phyloP scores from a whole-genome alignment of 1,284 basidiomycete genomes.

The Malassezia caprae region DNA sequence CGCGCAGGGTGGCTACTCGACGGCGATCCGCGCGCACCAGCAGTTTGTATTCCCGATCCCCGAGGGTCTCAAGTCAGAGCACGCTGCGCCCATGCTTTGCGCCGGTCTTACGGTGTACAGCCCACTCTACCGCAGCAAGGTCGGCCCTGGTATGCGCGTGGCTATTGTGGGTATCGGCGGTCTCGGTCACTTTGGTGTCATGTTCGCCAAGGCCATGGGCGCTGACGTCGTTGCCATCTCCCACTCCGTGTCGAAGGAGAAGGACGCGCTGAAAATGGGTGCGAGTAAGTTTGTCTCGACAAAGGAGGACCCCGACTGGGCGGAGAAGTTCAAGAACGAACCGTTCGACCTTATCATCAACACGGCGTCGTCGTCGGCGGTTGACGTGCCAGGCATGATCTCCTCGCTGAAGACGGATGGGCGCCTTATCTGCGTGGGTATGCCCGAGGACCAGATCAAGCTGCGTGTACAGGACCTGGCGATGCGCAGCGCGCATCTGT shows the following conservation, averaged over 20 bases:
- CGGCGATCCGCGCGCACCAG: conserved; percentile 59
- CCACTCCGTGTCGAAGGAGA: conserved; percentile 57
- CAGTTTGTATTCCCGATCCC: conserved; percentile 65
- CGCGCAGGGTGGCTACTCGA: conserved; percentile 59
- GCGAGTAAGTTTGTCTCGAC: conserved; percentile 51
- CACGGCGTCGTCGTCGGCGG: conserved; percentile 50
- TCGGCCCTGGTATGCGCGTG: conserved; percentile 59
- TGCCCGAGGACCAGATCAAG: conserved; percentile 52
- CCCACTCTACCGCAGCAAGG: conserved; percentile 58
- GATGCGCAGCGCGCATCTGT: conserved; percentile 49
- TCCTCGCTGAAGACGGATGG: conserved; percentile 55
- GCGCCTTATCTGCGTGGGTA: conserved; percentile 55
- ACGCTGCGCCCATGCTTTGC: conserved; percentile 55
- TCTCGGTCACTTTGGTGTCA: conserved; percentile 51
- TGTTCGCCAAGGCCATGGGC: conserved; percentile 57
- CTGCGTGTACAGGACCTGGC: conserved; percentile 49
- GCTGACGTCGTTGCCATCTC: conserved; percentile 61
- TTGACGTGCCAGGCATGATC: conserved; percentile 52
- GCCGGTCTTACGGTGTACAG: conserved; percentile 62
- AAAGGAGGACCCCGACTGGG: conserved; percentile 37
- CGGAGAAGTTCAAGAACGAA: conserved; percentile 29
- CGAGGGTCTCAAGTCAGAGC: conserved; percentile 54
- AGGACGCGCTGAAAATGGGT: conserved; percentile 60
- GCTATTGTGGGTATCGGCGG: conserved; percentile 56
- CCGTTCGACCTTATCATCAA: conserved; percentile 60